Base-by-base conservation (phyloP, 2,329 filamentous ascomycete genomes). In the Aspergillus sp. region DNA sequence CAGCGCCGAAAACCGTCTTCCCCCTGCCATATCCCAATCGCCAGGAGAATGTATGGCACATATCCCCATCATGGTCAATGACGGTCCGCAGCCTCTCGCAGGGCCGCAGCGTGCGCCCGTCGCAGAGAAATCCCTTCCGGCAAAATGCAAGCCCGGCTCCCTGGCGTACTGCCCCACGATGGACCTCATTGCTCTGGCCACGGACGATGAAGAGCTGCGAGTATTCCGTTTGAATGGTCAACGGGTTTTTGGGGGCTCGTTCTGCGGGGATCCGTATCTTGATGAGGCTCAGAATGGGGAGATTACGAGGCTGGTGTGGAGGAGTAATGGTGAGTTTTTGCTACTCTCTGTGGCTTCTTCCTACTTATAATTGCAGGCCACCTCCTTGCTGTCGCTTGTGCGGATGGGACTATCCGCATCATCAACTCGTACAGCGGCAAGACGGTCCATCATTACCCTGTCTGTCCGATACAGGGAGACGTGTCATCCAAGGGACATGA, bases 221-320 rank as follows among this genome's bases (percentile, higher is more conserved):
- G 77, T 94, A 26, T 88, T 82, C 59, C 74, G 89, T 30, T 72
- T 88, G 11, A 84, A 82, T 39, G 81, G 80, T 1, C 85, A 95
- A 47, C 58, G 68, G 30, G 77, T 79, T 2, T 80, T 80, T 49
- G 70, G 70, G 43, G 48, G 51, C 29, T 49, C 61, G 39, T 57
- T 61, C 44, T 52, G 52, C 31, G 51, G 48, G 12, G 58, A 61
- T 38, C 52, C 54, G n/a, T 51, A 58, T 47, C 36, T 62, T 49
- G 41, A 58, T 55, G 47, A 60, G 44, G 43, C 12, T 11, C 14
- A 17, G 27, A n/a, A 51, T 34, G 52, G 44, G 26, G 54, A 57
- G 37, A 60, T 69, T 19, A 57, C 63, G 19, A 56, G 55, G 30
- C 44, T 82, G 34, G 68, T 61, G 29, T 85, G 80, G 80, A 82